Evolutionary conservation across 2,329 filamentous ascomycete species (phyloP), one percentile per base, ranked within the genome.

Genomic region (Aspergillus phoenicis): DNA sequence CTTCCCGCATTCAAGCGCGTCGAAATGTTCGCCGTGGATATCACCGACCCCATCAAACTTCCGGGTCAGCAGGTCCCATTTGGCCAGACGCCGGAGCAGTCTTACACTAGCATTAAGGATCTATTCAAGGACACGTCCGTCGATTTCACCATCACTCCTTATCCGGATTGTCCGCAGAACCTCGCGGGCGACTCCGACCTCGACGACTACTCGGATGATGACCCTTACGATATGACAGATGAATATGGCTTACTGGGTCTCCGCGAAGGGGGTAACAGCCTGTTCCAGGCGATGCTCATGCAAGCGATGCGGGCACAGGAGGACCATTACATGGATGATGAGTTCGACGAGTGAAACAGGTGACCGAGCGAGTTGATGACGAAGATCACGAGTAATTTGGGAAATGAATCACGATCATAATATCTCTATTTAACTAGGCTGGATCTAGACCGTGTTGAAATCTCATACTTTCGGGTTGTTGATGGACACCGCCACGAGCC

Each of bases 91-190:
- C 64, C 63, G 1, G 48, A 59, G 22, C 48, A 69, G 49, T 68
- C 62, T 48, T 66, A 64, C 33, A 22, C 54, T 7, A 58, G 38
- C 30, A 43, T 71, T 2, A 28, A 38, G 8, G 58, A 62, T 3
- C 17, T 68, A 41, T 71, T 71, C 51, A 62, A 64, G 10, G 63
- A 56, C 5, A 66, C 65, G 2, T 30, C 53, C n/a, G 63, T 68
- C 4, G 57, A 69, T 8, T 69, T 64, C 33, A 11, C 53, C 5
- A 66, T 69, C 41, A 10, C 41, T 1, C 58, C 64, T 0, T 64
- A 66, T 10, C n/a, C 33, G 43, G 8, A 30, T 20, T 47, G 22
- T 8, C 20, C 24, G 24, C 22, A 47, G 4, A 13, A 41, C 2
- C 8, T 15, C 7, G 24, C 24, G 5, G 57, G 53, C 5, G 56